phyloP scores from a whole-genome alignment of 495 filamentous ascomycete genomes.

The Cudoniella acicularis region DNA sequence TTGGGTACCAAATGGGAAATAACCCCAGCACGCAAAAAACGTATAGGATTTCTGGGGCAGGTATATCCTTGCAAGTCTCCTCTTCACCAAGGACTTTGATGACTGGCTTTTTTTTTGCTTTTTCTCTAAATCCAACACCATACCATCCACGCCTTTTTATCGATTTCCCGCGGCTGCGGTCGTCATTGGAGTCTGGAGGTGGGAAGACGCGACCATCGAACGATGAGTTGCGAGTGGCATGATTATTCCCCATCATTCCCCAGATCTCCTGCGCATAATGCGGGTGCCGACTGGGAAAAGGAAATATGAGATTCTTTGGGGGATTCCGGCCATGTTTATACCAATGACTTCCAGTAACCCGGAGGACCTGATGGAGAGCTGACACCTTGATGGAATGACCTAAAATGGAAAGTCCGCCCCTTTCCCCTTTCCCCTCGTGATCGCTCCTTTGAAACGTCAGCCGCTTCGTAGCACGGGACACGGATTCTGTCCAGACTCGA shows the following conservation, averaged over 20 bases:
- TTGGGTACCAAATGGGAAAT: no score
- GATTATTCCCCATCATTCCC: background rate
- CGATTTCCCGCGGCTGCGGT: background rate
- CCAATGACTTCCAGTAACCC: background rate
- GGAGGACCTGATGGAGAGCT: background rate
- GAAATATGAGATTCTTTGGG: background rate
- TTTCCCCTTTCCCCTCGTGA: background rate
- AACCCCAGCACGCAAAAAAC: no score
- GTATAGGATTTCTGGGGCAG: no score
- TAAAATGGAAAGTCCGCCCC: background rate
- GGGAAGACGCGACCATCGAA: background rate
- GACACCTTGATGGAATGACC: background rate
- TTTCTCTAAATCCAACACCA: background rate
- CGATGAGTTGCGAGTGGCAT: background rate
- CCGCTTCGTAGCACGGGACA: background rate
- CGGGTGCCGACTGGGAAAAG: background rate
- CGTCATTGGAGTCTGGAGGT: no score
- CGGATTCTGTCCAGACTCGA: background rate
- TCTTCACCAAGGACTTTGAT: no score
- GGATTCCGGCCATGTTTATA: background rate
- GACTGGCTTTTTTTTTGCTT: no score
- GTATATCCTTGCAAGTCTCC: no score
- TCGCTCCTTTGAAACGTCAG: background rate
- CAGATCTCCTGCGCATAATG: background rate
- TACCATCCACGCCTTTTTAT: background rate